phyloP scores from a whole-genome alignment of 2,329 filamentous ascomycete species.

The Apiospora arundinis region DNA sequence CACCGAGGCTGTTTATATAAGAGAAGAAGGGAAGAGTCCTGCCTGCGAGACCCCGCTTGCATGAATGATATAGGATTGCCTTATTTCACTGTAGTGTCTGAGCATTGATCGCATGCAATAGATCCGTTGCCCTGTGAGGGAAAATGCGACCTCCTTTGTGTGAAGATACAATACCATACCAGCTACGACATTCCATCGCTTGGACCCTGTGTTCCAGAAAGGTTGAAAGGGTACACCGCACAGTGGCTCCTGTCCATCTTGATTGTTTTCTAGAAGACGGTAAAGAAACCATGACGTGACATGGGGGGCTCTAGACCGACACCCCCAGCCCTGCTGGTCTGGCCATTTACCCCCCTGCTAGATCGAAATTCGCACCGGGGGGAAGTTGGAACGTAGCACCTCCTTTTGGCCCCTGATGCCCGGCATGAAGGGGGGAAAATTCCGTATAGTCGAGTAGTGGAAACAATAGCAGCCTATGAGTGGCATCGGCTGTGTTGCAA shows the following conservation, averaged over 20 bases:
- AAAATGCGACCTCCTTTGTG: neutral
- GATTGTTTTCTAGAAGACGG: constrained; percentile 12
- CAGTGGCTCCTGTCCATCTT: constrained; percentile 1
- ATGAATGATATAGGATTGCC: constrained; percentile 1
- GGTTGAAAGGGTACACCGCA: neutral
- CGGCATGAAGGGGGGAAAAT: constrained; percentile 1
- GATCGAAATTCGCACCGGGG: constrained; percentile 13
- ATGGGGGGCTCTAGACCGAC: neutral
- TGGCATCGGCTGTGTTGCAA: neutral
- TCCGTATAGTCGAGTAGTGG: constrained; percentile 3
- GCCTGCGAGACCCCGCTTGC: constrained; percentile 2
- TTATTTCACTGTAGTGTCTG: neutral
- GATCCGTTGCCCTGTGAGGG: neutral
- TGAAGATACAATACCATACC: neutral
- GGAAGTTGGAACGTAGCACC: constrained; percentile 10
- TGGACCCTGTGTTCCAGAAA: neutral
- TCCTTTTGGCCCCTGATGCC: constrained; percentile 9
- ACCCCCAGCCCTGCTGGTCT: constrained; percentile 10
- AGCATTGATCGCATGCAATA: neutral
- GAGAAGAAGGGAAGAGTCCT: constrained; percentile 4
- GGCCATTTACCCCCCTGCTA: constrained; percentile 13
- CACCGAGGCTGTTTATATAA: constrained; percentile 4
- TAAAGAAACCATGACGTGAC: neutral
- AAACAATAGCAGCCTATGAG: neutral
- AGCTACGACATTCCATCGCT: neutral